Conservation (phyloP, 306 rosid species). For the Sicyos edulis region DNA sequence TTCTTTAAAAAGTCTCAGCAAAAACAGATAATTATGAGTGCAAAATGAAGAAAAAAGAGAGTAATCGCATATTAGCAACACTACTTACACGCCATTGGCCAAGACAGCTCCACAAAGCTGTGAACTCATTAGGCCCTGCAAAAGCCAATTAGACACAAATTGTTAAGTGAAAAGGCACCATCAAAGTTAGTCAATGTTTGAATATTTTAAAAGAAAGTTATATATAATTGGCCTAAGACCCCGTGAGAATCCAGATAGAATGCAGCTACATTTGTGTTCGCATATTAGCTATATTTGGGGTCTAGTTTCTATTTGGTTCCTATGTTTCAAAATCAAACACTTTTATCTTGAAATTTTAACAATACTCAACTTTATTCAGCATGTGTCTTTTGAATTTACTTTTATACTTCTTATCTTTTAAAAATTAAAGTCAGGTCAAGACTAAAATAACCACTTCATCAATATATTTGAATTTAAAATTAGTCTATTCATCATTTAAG, state of each 20-base stretch:
- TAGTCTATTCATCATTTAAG: too few species aligned
- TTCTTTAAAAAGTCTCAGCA: neutral
- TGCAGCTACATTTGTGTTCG: neutral
- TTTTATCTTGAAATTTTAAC: too few species aligned
- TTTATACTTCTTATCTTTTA: too few species aligned
- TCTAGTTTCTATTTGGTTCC: too few species aligned
- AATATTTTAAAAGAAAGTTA: neutral
- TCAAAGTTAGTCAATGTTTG: neutral
- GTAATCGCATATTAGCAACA: neutral
- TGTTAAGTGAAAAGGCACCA: slow-evolving; percentile 1
- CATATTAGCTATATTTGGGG: too few species aligned
- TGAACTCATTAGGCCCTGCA: slow-evolving; percentile 68
- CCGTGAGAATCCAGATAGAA: too few species aligned
- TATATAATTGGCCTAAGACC: neutral
- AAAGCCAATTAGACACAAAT: slow-evolving; percentile 23
- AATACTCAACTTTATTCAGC: too few species aligned
- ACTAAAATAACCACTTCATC: too few species aligned
- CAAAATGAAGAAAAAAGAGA: neutral
- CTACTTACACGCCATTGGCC: slow-evolving; percentile 78
- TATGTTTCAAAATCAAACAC: too few species aligned
- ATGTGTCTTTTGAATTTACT: too few species aligned
- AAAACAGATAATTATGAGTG: neutral
- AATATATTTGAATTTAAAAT: too few species aligned
- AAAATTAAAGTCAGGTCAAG: too few species aligned
- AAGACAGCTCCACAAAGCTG: slow-evolving; percentile 76